Conservation (phyloP, 192 early-diverging fungal species). For the Podila minutissima region DNA sequence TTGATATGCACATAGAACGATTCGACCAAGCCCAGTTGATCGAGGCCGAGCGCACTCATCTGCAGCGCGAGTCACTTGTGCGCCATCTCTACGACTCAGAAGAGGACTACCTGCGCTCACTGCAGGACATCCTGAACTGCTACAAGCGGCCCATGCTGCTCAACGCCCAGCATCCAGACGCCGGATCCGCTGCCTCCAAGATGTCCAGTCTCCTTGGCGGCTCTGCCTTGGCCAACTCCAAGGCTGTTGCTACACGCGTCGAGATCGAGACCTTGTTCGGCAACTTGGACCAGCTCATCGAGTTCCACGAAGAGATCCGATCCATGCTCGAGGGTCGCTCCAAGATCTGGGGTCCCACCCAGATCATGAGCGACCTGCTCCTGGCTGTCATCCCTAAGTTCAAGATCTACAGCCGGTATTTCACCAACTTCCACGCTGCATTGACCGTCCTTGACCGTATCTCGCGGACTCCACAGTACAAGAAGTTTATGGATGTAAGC, state of each 20-base stretch:
- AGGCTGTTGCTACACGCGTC: constrained; percentile 27
- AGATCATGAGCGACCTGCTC: constrained; percentile 47
- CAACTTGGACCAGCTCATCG: constrained; percentile 34
- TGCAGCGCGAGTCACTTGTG: constrained; percentile 40
- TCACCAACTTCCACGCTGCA: constrained; percentile 37
- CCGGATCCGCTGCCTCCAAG: background rate
- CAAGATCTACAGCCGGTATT: constrained; percentile 49
- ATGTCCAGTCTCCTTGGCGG: constrained; percentile 12
- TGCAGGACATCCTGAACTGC: constrained; percentile 37
- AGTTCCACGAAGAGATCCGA: constrained; percentile 36
- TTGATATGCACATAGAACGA: constrained; percentile 3
- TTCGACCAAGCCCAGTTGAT: constrained; percentile 39
- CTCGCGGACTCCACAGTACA: constrained; percentile 33
- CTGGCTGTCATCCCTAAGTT: constrained; percentile 36
- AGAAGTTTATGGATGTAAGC: constrained; percentile 44
- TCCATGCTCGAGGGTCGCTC: constrained; percentile 34
- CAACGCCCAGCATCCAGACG: constrained; percentile 17
- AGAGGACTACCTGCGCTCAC: constrained; percentile 43
- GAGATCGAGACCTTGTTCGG: constrained; percentile 45
- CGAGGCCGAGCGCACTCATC: constrained; percentile 36
- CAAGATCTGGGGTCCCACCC: constrained; percentile 50
- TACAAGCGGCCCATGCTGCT: constrained; percentile 26
- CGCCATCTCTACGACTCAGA: constrained; percentile 49
- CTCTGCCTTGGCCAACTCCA: background rate
- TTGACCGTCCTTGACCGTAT: constrained; percentile 43